A percentile compares a stretch with the other conserved stretches of the same genome.
phyloP scores from a whole-genome alignment of 768 basidiomycete genomes.

The Hypholoma sublateritium region DNA sequence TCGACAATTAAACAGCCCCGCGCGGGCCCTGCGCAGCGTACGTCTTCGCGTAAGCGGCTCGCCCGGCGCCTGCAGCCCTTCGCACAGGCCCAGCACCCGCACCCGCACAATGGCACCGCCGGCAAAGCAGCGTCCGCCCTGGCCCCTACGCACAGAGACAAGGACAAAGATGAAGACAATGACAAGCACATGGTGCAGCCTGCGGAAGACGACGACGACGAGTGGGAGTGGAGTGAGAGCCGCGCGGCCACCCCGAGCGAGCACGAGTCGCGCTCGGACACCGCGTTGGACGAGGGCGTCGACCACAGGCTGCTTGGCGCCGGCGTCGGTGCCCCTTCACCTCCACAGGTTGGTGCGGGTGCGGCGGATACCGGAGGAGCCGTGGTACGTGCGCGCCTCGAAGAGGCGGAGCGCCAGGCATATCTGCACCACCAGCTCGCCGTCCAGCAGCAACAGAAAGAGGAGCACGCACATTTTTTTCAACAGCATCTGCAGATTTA shows the following conservation, averaged over 20 bases:
- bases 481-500: not conserved
- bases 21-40: slow-evolving; percentile 10
- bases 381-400: not conserved
- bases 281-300: slow-evolving; percentile 32
- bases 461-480: not conserved
- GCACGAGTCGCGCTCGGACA: slow-evolving; percentile 51
- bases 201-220: slow-evolving; percentile 50
- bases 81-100: not conserved
- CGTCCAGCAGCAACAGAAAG: not conserved
- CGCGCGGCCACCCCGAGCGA: slow-evolving; percentile 73
- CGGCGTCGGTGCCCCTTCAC: no score
- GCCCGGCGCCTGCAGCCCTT: slow-evolving; percentile 18
- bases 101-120: not conserved
- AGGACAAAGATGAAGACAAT: slow-evolving; percentile 24
- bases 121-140: no score
- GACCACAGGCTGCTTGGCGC: no score
- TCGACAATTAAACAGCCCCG: no score
- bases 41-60: slow-evolving; percentile 33
- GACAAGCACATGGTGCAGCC: slow-evolving; percentile 39
- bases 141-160: slow-evolving; percentile 16
- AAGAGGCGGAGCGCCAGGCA: not conserved
- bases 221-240: slow-evolving; percentile 55
- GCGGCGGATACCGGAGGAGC: no score
- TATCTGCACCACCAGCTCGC: not conserved
- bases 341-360: no score